Conservation (phyloP, 176 grass and related monocot species). For the Triticum monococcum region DNA sequence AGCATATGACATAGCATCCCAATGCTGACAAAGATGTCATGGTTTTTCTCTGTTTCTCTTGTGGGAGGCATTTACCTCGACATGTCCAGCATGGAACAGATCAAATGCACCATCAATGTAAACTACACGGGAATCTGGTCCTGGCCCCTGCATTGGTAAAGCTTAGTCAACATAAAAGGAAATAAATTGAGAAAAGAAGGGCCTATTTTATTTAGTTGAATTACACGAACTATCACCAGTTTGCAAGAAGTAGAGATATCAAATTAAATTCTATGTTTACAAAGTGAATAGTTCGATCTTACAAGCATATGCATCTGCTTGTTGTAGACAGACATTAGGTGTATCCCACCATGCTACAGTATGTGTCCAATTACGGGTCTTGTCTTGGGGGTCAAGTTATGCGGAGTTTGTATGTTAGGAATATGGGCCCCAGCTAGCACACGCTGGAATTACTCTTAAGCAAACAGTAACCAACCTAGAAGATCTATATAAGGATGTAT, state of each 20-base stretch:
- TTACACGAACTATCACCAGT: neutral
- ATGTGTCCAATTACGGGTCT: neutral
- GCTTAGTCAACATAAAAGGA: slow-evolving; percentile 24
- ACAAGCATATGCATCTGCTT: neutral
- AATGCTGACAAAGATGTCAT: neutral
- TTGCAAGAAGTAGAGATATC: neutral
- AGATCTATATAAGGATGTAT: neutral
- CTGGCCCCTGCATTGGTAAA: slow-evolving; percentile 66
- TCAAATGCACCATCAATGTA: slow-evolving; percentile 98
- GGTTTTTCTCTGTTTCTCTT: neutral
- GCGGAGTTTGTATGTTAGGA: neutral
- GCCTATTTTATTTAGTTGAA: slow-evolving; percentile 12
- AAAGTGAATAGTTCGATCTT: neutral
- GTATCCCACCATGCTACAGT: neutral
- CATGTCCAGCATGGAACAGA: slow-evolving; percentile 96
- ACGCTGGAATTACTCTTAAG: neutral
- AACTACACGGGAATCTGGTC: slow-evolving; percentile 82
- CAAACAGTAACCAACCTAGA: neutral
- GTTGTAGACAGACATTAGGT: neutral
- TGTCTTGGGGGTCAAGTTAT: neutral
- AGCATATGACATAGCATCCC: neutral
- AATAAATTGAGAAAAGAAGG: slow-evolving; percentile 14
- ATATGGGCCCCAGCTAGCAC: neutral
- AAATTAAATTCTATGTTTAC: neutral
- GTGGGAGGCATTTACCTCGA: slow-evolving; percentile 62